Percentiles rank a stretch among this genome's conserved stretches.
phyloP scores from a whole-genome alignment of 371 early-diverging fungal species.

The Apophysomyces ossiformis region DNA sequence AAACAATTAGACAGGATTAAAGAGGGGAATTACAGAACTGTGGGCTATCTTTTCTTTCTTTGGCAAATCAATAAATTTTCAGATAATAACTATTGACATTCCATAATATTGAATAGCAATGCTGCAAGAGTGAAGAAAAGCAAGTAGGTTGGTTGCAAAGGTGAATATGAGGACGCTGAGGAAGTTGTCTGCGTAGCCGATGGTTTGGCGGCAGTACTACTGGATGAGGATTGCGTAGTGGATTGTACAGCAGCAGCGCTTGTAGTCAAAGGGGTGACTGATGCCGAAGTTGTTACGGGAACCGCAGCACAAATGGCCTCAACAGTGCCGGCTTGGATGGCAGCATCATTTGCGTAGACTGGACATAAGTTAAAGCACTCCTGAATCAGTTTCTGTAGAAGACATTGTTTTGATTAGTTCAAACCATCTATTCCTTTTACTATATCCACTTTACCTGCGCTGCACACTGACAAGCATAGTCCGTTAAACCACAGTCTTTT shows the following conservation, averaged over 20 bases:
- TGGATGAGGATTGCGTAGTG: neutral
- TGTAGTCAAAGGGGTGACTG: neutral
- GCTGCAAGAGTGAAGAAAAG: too few relatives aligned
- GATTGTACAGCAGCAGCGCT: neutral
- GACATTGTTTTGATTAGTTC: neutral
- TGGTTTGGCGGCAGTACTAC: neutral
- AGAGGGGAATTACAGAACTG: too few relatives aligned
- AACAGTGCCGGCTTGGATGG: conserved; percentile 28
- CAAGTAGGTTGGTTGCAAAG: neutral
- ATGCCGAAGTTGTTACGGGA: conserved; percentile 17
- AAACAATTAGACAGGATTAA: too few relatives aligned
- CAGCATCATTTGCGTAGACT: conserved; percentile 27
- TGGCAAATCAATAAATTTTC: too few relatives aligned
- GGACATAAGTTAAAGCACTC: conserved; percentile 41
- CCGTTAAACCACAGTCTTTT: conserved; percentile 27
- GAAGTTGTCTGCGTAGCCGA: neutral
- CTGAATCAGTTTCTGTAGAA: conserved; percentile 27
- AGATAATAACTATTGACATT: too few relatives aligned
- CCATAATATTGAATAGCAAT: too few relatives aligned
- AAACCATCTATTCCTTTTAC: neutral
- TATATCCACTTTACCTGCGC: conserved; percentile 22
- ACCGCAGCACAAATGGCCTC: conserved; percentile 36
- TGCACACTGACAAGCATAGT: conserved; percentile 37
- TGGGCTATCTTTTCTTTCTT: too few relatives aligned
- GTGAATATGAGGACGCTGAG: neutral